Base-by-base conservation (phyloP, 2,329 filamentous ascomycete species). In the Colletotrichum tabaci region DNA sequence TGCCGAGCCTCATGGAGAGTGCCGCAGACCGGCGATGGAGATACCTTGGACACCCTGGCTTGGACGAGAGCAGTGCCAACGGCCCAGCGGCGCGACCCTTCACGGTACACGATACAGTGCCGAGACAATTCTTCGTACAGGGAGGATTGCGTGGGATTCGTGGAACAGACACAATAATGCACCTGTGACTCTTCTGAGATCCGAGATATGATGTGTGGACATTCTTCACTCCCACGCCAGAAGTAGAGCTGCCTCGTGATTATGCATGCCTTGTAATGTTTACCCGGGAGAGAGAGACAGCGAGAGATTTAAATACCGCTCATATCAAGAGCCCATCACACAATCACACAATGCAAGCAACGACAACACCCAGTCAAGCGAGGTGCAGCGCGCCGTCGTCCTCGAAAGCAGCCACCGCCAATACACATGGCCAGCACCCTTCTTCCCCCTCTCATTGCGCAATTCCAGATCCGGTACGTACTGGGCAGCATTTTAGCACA, bases 371-470 rank as follows among this genome's bases (percentile, higher is more conserved):
- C 26, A 26, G 42, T 5, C 47, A 40, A 44, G 52, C 23, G 21
- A 71, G 58, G 65, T 60, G 46, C 65, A 61, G 15, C 35, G 26
- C 52, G 60, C 58, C 46, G 61, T 47, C 67, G 46, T 38, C 50
- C 21, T 60, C 47, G 50, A 46, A 52, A 63, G 53, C 38, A 16
- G 40, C 58, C 53, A 53, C 69, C 62, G 47, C 62, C 38, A 66
- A 53, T 40, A 38, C 35, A 2, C 35, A 38, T 38, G 35, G 8
- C 35, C 35, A 38, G 35, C 35, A 30, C 65, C 53, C 52, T 63
- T 44, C 55, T 38, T 38, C 56, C 63, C 66, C 65, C 65, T 62
- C 68, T 63, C 65, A 72, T 72, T 69, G 69, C 65, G 66, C 69
- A 69, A 72, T 72, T 52, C 66, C 58, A 67, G 56, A 55, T 38